phyloP scores from a whole-genome alignment of 2,329 filamentous ascomycete species.

The Ophiosphaerella herpotricha region DNA sequence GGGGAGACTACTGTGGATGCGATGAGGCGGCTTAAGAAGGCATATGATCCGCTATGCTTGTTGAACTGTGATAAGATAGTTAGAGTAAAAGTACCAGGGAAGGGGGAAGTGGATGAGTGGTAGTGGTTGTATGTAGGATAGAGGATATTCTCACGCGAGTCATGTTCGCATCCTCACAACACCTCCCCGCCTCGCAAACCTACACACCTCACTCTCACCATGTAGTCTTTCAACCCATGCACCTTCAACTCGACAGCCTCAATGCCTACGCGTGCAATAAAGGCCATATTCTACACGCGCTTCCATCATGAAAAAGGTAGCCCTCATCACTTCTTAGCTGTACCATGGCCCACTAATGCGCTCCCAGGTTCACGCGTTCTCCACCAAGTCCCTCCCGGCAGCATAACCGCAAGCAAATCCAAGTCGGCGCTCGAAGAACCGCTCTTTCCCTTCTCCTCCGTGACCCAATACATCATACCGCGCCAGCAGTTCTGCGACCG shows the following conservation, averaged over 20 bases:
- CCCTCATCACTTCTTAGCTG: neutral
- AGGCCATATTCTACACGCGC: slow-evolving; percentile 69
- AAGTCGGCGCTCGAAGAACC: slow-evolving; percentile 56
- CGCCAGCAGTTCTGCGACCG: slow-evolving; percentile 94
- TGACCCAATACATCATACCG: slow-evolving; percentile 93
- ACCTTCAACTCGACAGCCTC: neutral
- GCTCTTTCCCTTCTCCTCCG: slow-evolving; percentile 81
- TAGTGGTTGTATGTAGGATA: slow-evolving; percentile 20
- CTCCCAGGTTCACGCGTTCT: slow-evolving; percentile 63
- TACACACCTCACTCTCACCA: slow-evolving; percentile 6
- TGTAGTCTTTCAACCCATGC: slow-evolving; percentile 16
- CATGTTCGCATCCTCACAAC: neutral
- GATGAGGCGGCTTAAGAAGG: slow-evolving; percentile 84
- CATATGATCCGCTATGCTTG: slow-evolving; percentile 74
- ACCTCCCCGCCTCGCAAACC: neutral
- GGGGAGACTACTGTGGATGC: slow-evolving; percentile 75
- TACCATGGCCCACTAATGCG: slow-evolving; percentile 10
- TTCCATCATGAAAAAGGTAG: slow-evolving; percentile 62
- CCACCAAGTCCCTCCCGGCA: slow-evolving; percentile 66
- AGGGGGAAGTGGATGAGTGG: slow-evolving; percentile 56
- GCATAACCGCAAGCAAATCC: slow-evolving; percentile 49
- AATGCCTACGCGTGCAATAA: slow-evolving; percentile 55
- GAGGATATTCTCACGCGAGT: neutral
- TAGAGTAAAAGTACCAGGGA: slow-evolving; percentile 56
- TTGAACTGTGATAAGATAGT: slow-evolving; percentile 70